Evolutionary conservation across 2,329 filamentous ascomycete species (phyloP).

Genomic region (Phaeophleospora eucalypticola): DNA sequence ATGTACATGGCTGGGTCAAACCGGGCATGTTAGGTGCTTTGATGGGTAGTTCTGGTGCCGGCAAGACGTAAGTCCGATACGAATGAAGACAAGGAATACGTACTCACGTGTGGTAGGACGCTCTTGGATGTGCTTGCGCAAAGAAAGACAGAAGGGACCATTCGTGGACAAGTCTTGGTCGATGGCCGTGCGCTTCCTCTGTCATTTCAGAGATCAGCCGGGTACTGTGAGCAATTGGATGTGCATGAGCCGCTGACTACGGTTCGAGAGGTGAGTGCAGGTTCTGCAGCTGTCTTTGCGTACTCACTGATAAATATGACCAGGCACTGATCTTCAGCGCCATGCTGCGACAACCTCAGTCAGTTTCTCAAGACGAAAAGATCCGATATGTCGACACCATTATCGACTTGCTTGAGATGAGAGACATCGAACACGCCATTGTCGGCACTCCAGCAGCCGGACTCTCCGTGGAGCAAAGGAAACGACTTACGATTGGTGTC

Average conservation of each 20-base stretch:
- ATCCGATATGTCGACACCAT: slow-evolving; percentile 64
- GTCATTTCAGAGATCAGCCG: slow-evolving; percentile 46
- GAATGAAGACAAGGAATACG: no score
- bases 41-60: slow-evolving; percentile 69
- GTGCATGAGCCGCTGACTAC: slow-evolving; percentile 59
- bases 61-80: no score
- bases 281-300: no score
- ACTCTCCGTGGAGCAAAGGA: slow-evolving; percentile 50
- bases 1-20: slow-evolving; percentile 67
- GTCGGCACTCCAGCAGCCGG: slow-evolving; percentile 59
- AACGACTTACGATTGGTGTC: slow-evolving; percentile 53
- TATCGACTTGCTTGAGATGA: slow-evolving; percentile 59
- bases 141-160: slow-evolving; percentile 42
- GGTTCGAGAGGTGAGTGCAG: neutral
- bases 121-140: slow-evolving; percentile 39
- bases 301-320: slow-evolving; percentile 44
- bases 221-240: slow-evolving; percentile 60
- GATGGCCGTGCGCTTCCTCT: slow-evolving; percentile 36
- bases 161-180: slow-evolving; percentile 16
- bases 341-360: slow-evolving; percentile 56
- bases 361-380: slow-evolving; percentile 58
- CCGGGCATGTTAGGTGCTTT: slow-evolving; percentile 73
- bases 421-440: slow-evolving; percentile 59
- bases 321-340: slow-evolving; percentile 63
- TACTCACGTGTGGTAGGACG: slow-evolving; percentile 6